A percentile compares a stretch with the other conserved stretches of the same genome.
Evolutionary conservation across 495 filamentous ascomycete species (phyloP).

Genomic region (Aspergillus kassunensis): DNA sequence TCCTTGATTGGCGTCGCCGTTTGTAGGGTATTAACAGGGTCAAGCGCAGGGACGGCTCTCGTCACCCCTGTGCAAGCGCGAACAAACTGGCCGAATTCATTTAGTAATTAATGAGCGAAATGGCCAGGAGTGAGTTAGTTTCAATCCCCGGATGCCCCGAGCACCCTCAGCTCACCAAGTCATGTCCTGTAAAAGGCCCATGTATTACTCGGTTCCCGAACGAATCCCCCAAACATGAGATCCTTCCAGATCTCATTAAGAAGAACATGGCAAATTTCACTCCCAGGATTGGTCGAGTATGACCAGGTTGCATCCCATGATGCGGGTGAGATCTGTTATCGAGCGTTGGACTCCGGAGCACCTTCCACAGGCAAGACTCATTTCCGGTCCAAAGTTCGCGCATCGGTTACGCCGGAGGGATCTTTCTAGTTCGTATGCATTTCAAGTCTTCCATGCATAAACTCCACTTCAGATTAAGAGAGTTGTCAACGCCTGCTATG

Average conservation of each 20-base stretch:
- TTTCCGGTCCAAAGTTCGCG: not conserved
- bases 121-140: too few species aligned
- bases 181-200: too few species aligned
- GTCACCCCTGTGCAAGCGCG: too few species aligned
- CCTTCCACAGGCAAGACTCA: not conserved
- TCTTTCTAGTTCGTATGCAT: not conserved
- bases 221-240: not conserved
- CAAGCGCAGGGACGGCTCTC: too few species aligned
- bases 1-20: too few species aligned
- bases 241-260: not conserved
- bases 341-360: not conserved
- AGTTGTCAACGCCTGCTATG: too few species aligned
- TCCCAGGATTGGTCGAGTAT: not conserved
- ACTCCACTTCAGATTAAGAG: not conserved
- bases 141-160: too few species aligned
- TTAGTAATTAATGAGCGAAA: too few species aligned
- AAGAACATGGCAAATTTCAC: not conserved
- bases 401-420: not conserved
- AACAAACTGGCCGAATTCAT: too few species aligned
- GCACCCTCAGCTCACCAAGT: too few species aligned
- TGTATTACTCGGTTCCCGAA: too few species aligned
- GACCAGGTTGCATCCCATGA: not conserved
- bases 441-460: conserved; percentile 5
- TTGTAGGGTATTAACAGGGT: too few species aligned
- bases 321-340: not conserved